phyloP scores from a whole-genome alignment of 495 filamentous ascomycete species.

The Talaromyces thailandensis region DNA sequence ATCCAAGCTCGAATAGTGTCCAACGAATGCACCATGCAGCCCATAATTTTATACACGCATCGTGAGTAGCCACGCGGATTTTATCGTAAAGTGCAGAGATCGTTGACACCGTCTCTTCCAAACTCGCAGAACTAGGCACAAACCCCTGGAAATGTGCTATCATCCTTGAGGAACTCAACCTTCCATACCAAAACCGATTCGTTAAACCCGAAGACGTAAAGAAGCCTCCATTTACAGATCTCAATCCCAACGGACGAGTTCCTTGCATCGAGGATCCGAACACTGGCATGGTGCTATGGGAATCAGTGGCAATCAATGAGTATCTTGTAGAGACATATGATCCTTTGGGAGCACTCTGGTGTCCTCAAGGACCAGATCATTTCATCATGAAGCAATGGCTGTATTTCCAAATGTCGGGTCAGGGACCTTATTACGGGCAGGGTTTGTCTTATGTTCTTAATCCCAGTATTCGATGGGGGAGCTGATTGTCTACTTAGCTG shows the following conservation, averaged over 20 bases:
- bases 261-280: conserved; percentile 48
- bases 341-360: conserved; percentile 12
- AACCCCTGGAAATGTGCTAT: conserved; percentile 51
- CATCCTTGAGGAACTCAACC: conserved; percentile 43
- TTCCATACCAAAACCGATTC: conserved; percentile 34
- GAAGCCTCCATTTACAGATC: conserved; percentile 27
- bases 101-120: neutral
- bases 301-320: conserved; percentile 51
- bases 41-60: neutral
- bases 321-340: conserved; percentile 57
- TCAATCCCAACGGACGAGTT: conserved; percentile 56
- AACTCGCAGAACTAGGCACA: conserved; percentile 19
- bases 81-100: neutral
- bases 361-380: neutral
- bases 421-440: conserved; percentile 5
- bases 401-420: neutral
- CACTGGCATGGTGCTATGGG: conserved; percentile 47
- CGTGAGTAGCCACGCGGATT: neutral
- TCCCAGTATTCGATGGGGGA: neutral
- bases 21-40: neutral
- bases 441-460: neutral
- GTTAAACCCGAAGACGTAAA: conserved; percentile 41
- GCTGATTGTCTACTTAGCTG: neutral
- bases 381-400: conserved; percentile 3
- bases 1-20: neutral